A percentile compares a stretch with the other conserved stretches of the same genome.
Evolutionary conservation across 2,329 filamentous ascomycete species (phyloP).

Genomic region (Fusarium sp.): DNA sequence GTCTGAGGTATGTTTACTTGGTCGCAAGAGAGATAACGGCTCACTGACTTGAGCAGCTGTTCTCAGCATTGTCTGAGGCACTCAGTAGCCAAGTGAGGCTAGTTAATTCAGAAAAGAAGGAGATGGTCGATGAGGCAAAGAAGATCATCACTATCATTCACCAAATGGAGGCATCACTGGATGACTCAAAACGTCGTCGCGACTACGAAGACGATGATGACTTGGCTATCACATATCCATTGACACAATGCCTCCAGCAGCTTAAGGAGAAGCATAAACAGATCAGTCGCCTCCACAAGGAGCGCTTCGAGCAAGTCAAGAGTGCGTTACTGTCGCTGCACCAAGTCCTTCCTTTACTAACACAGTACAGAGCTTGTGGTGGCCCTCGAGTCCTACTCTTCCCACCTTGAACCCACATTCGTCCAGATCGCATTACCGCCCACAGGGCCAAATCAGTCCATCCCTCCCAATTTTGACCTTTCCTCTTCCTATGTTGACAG

Average conservation of each 20-base stretch:
- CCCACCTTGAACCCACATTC: constrained; percentile 91
- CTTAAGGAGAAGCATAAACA: constrained; percentile 89
- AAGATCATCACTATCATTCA: constrained; percentile 86
- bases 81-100: constrained; percentile 89
- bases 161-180: constrained; percentile 93
- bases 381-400: constrained; percentile 95
- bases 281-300: constrained; percentile 84
- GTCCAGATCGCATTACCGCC: constrained; percentile 88
- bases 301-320: constrained; percentile 95
- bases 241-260: constrained; percentile 81
- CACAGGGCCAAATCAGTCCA: constrained; percentile 78
- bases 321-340: constrained; percentile 67
- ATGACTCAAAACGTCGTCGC: constrained; percentile 76
- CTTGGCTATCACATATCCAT: constrained; percentile 83
- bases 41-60: constrained; percentile 71
- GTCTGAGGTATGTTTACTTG: constrained; percentile 76
- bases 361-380: constrained; percentile 81
- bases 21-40: not conserved
- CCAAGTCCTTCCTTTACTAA: constrained; percentile 15
- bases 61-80: constrained; percentile 90
- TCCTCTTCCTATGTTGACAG: constrained; percentile 88
- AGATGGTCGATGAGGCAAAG: constrained; percentile 90
- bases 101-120: constrained; percentile 89
- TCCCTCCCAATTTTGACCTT: constrained; percentile 90
- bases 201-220: constrained; percentile 76